Evolutionary conservation across 2,329 filamentous ascomycete species (phyloP), one percentile per base, ranked within the genome.

Genomic region (Lasiodiplodia theobromae): DNA sequence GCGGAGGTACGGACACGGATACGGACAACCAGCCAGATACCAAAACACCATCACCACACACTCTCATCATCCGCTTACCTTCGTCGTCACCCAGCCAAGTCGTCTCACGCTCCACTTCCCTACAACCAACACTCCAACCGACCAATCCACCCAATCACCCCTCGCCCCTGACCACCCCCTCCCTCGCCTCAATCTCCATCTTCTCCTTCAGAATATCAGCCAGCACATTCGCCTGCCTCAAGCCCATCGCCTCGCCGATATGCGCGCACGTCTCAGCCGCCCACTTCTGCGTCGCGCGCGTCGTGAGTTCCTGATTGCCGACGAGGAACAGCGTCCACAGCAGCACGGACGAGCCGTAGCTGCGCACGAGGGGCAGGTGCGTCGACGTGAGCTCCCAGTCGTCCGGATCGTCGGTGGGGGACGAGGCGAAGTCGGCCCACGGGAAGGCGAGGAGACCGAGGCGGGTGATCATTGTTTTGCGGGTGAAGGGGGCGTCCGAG

Each of bases 211-310:
- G 52, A 1, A 75, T 73, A 12, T 70, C 70, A 0, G 71, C 72
- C 31, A 79, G 69, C 4, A 79, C 72, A n/a, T 69, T 72, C 2
- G 75, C 76, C 51, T 79, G 77, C 11, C 74, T 75, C 56, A 79
- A 74, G 0, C 77, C 77, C 64, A 78, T 78, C 34, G 77, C 76
- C 4, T 53, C 87, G 71, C 87, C 88, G 73, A 92, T 91, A 75
- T 89, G 85, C 78, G 90, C 88, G 69, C 92, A 81, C 11, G 89
- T 73, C 2, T 56, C 66, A 8, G 74, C 34, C 0, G 75, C 70
- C 49, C 71, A 79, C n/a, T 72, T 70, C 53, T 77, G 75, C 18
- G 71, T 72, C 16, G 72, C 52, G 0, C 70, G 68, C 1, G 72
- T 73, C 0, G 77, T 76, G 1, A 73, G 72, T 1, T 74, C 74